Evolutionary conservation across 2,329 filamentous ascomycete species (phyloP), one percentile per base, ranked within the genome.

Genomic region (Byssothecium circinans): DNA sequence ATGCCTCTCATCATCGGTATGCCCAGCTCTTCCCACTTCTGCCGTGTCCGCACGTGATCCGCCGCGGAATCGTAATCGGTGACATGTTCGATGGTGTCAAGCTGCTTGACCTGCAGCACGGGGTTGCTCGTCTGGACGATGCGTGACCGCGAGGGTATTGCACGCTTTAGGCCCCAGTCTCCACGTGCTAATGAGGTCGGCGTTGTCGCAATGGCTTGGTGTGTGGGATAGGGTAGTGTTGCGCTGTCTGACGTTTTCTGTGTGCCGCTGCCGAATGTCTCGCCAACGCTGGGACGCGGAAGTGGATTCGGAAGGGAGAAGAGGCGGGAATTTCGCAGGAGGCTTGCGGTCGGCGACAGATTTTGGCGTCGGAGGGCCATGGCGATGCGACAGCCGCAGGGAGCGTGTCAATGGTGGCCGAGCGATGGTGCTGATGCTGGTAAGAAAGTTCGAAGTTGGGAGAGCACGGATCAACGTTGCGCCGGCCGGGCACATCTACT

Each of bases 161-260:
- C 80, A 45, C 92, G 80, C 75, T 97, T 97, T 61, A 96, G 76
- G 12, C 92, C 92, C 91, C 92, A 97, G 65, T 97, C 92, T 29
- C 92, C 92, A 64, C 83, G 83, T 33, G 79, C 76, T 19, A 89
- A 80, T 7, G 91, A 91, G 15, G 84, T 80, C 36, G 80, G 75
- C 5, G 90, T 86, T 0, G 90, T 91, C 12, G 86, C 85, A 65
- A 97, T 87, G 52, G 91, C 83, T 67, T 94, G 88, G 68, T 88
- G 82, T 43, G 85, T 90, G n/a, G 92, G 92, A 72, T 87, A 88
- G 23, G 83, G 81, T 50, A 82, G 79, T 12, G 92, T 97, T 35
- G 87, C 84, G 18, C 83, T 85, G 44, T 84, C 78, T 14, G 88
- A 91, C 52, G 76, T 72, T 52, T 74, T 77, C 45, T 73, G 74